Evolutionary conservation across 495 filamentous ascomycete genomes (phyloP).

Genomic region (Tuber borchii): DNA sequence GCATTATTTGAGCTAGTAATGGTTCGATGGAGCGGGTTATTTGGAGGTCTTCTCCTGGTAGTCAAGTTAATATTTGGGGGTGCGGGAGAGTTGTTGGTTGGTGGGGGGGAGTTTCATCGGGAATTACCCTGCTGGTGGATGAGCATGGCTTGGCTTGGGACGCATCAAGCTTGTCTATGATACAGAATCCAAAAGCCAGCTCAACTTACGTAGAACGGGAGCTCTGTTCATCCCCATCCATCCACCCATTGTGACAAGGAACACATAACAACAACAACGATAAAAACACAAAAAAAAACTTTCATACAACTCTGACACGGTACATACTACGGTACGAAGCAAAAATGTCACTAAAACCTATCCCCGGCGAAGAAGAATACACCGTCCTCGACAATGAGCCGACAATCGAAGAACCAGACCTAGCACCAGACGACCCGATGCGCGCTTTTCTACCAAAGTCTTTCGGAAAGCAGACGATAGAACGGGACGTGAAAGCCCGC

Average conservation of each 20-base stretch:
- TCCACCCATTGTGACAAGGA: background rate
- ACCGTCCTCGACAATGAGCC: slow-evolving; percentile 52
- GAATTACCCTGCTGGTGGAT: background rate
- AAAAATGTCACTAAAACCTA: slow-evolving; percentile 31
- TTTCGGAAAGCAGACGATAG: slow-evolving; percentile 76
- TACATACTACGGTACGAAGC: background rate
- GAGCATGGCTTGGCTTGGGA: background rate
- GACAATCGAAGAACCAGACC: slow-evolving; percentile 48
- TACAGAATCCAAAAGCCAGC: background rate
- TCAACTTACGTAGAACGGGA: background rate
- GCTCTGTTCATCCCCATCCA: background rate
- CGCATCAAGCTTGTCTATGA: background rate
- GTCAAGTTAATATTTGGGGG: background rate
- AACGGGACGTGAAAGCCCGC: slow-evolving; percentile 68
- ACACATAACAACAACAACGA: background rate
- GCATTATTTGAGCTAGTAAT: slow-evolving; percentile 13
- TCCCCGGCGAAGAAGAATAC: slow-evolving; percentile 25
- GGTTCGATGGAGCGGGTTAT: background rate
- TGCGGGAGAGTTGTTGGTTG: background rate
- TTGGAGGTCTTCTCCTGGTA: background rate
- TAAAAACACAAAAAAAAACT: background rate
- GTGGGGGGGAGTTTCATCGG: slow-evolving; percentile 8
- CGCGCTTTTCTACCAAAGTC: slow-evolving; percentile 71
- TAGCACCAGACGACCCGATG: slow-evolving; percentile 65
- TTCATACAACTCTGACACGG: background rate